Conservation (phyloP, 768 basidiomycete species). For the Phaeotremella skinneri region DNA sequence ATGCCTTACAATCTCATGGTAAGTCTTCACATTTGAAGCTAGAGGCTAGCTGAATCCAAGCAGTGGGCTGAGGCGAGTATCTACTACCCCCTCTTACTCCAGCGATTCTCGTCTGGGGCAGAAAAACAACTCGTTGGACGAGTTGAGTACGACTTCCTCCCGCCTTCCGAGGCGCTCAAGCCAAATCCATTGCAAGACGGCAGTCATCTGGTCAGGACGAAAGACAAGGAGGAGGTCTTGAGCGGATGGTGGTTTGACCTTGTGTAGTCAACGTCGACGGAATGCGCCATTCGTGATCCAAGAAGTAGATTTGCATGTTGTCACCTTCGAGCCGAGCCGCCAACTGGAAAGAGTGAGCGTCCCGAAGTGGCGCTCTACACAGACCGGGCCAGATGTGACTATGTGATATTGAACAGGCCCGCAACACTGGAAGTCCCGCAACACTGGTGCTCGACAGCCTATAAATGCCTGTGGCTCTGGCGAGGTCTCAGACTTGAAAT, state of each 20-base stretch:
- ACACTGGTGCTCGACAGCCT: no score
- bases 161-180: neutral
- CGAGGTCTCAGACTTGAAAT: no score
- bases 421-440: no score
- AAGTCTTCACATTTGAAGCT: neutral
- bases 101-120: neutral
- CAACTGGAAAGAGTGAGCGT: no score
- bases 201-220: neutral
- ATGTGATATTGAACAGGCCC: no score
- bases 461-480: no score
- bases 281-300: no score
- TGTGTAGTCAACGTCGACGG: no score
- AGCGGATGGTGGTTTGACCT: neutral
- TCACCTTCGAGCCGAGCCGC: no score
- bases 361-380: no score
- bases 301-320: no score
- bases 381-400: no score
- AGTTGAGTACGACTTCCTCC: slow-evolving; percentile 13
- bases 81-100: neutral
- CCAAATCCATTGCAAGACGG: neutral
- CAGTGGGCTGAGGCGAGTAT: slow-evolving; percentile 12
- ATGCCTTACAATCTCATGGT: slow-evolving; percentile 28
- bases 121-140: slow-evolving; percentile 6
- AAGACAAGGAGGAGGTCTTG: neutral
- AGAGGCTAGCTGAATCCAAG: neutral